These are phyloP conservation scores for Aspergillus baeticus DNA, from an alignment of 495 filamentous ascomycete genomes.

Conservation along the genomic window DNA sequence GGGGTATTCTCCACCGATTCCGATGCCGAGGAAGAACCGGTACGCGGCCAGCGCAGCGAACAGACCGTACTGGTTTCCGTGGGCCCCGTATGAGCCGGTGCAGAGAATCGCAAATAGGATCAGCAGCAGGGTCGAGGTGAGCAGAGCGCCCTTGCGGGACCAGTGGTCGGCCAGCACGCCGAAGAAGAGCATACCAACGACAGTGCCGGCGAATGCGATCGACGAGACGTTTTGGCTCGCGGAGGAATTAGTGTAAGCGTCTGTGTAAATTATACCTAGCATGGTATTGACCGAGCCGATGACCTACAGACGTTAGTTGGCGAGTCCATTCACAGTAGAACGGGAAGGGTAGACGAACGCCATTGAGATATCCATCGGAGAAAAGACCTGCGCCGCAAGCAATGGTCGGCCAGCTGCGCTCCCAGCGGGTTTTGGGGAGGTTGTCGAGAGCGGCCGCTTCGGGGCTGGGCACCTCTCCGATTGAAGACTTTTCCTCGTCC, in stretches of 20 bases:
- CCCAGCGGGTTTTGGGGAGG: slow-evolving; percentile 51
- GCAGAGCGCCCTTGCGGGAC: slow-evolving; percentile 77
- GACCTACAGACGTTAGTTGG: slow-evolving; percentile 49
- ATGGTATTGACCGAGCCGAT: slow-evolving; percentile 81
- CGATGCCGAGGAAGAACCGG: slow-evolving; percentile 74
- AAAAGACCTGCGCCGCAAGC: slow-evolving; percentile 89
- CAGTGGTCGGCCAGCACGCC: slow-evolving; percentile 81
- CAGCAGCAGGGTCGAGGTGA: slow-evolving; percentile 77
- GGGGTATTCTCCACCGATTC: slow-evolving; percentile 78
- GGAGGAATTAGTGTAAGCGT: slow-evolving; percentile 60
- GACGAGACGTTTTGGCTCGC: slow-evolving; percentile 69
- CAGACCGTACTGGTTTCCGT: slow-evolving; percentile 62
- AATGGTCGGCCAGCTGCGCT: slow-evolving; percentile 64
- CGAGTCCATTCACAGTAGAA: neutral
- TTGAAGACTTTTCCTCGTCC: slow-evolving; percentile 6
- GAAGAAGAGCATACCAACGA: slow-evolving; percentile 80
- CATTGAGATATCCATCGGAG: slow-evolving; percentile 89
- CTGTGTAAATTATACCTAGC: slow-evolving; percentile 59
- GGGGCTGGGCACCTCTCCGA: neutral
- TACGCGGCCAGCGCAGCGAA: slow-evolving; percentile 82
- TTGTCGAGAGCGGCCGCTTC: slow-evolving; percentile 38
- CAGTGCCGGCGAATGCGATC: slow-evolving; percentile 87
- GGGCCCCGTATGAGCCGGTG: slow-evolving; percentile 70
- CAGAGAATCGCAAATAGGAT: slow-evolving; percentile 80
- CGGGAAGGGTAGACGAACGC: slow-evolving; percentile 39